phyloP scores from a whole-genome alignment of 768 basidiomycete species.

The Psilocybe azurescens region DNA sequence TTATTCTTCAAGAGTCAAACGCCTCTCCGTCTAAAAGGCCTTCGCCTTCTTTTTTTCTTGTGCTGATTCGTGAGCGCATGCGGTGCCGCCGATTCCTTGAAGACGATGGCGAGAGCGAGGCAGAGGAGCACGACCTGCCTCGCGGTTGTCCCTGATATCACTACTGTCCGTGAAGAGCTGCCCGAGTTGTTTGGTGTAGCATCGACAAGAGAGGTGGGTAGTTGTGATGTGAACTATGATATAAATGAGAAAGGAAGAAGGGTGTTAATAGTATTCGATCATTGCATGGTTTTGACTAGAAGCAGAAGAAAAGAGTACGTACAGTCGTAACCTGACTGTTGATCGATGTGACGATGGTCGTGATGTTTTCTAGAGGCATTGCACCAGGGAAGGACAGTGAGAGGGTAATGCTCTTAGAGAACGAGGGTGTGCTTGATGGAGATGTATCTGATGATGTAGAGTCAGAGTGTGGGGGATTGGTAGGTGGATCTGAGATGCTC shows the following conservation, averaged over 20 bases:
- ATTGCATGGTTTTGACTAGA: background rate
- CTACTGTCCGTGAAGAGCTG: constrained; percentile 35
- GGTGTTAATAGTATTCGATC: no score
- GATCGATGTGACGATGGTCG: constrained; percentile 20
- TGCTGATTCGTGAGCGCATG: constrained; percentile 31
- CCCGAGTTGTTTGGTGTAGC: constrained; percentile 17
- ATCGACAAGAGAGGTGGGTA: constrained; percentile 36
- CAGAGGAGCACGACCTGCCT: constrained; percentile 42
- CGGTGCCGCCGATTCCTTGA: constrained; percentile 42
- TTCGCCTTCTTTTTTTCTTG: constrained; percentile 23
- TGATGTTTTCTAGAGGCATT: constrained; percentile 12
- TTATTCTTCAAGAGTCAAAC: constrained; percentile 25
- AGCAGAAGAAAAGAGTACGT: constrained; percentile 3
- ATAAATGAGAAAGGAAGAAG: background rate
- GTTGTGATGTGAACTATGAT: constrained; percentile 25
- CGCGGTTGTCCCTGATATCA: constrained; percentile 48
- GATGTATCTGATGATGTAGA: background rate
- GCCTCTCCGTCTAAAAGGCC: constrained; percentile 41
- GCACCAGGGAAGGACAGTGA: background rate
- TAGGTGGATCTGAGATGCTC: background rate
- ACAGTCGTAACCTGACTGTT: constrained; percentile 24
- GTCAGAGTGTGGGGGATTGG: background rate
- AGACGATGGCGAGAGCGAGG: constrained; percentile 38
- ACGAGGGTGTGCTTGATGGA: background rate
- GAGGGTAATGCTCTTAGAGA: background rate